Percentiles rank a stretch among this genome's conserved stretches.
Conservation (phyloP, 768 basidiomycete genomes). For the Multifurca ochricompacta region DNA sequence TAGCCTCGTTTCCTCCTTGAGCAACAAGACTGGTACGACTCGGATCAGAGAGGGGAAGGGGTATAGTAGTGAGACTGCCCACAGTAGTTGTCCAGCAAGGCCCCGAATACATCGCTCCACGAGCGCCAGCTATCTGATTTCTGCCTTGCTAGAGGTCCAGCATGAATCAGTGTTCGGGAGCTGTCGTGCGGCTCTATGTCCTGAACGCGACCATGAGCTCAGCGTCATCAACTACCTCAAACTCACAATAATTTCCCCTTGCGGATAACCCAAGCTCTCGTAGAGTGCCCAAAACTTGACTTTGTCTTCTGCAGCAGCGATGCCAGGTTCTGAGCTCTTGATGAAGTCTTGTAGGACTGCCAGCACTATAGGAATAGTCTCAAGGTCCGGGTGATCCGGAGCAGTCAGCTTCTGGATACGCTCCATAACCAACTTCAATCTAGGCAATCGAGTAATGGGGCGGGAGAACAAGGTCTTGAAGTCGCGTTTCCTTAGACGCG, state of each 20-base stretch:
- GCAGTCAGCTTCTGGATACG: slow-evolving; percentile 59
- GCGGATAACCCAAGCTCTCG: slow-evolving; percentile 66
- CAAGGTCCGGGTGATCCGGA: slow-evolving; percentile 68
- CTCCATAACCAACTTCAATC: slow-evolving; percentile 67
- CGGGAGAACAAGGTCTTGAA: slow-evolving; percentile 76
- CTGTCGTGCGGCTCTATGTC: slow-evolving; percentile 79
- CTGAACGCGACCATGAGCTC: slow-evolving; percentile 32
- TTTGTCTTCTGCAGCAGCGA: slow-evolving; percentile 83
- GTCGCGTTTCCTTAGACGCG: slow-evolving; percentile 66
- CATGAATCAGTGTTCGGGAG: slow-evolving; percentile 61
- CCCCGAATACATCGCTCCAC: slow-evolving; percentile 64
- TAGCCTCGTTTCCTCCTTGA: slow-evolving; percentile 48
- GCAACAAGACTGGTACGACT: slow-evolving; percentile 47
- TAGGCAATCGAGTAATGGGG: slow-evolving; percentile 82
- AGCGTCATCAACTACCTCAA: background rate
- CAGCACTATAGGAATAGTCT: slow-evolving; percentile 66
- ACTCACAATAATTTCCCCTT: slow-evolving; percentile 75
- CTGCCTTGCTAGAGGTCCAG: slow-evolving; percentile 51
- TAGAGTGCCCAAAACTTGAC: slow-evolving; percentile 81
- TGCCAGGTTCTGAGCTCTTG: slow-evolving; percentile 84
- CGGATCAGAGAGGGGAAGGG: background rate
- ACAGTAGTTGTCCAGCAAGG: slow-evolving; percentile 75
- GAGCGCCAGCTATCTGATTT: slow-evolving; percentile 60
- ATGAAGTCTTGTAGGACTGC: slow-evolving; percentile 62
- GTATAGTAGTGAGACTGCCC: slow-evolving; percentile 23